Conservation (phyloP, 2,329 filamentous ascomycete species). For the Alternaria ethzedia region DNA sequence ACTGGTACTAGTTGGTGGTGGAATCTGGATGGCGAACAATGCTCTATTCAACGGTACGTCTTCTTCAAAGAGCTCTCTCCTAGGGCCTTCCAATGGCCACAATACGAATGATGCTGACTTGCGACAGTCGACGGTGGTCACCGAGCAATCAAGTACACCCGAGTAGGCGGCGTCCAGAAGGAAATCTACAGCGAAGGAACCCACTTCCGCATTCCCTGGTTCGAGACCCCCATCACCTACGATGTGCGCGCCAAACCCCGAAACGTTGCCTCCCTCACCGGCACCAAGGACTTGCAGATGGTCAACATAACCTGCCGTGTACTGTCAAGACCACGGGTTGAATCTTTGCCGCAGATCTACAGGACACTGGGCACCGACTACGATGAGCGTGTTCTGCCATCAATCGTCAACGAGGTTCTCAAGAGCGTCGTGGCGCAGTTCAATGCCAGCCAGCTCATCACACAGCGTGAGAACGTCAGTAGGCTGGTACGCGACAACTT, state of each 20-base stretch:
- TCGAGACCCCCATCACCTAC: conserved; percentile 96
- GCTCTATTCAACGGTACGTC: conserved; percentile 71
- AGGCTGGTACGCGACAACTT: conserved; percentile 91
- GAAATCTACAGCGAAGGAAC: conserved; percentile 99
- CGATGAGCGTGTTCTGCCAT: conserved; percentile 96
- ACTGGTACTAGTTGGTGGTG: conserved; percentile 62
- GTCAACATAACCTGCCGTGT: conserved; percentile 99
- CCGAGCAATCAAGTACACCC: conserved; percentile 97
- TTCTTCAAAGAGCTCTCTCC: neutral
- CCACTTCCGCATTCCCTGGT: conserved; percentile 92
- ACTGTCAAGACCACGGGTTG: conserved; percentile 85
- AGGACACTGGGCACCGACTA: conserved; percentile 94
- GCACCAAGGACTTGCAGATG: conserved; percentile 99
- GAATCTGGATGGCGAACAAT: conserved; percentile 64
- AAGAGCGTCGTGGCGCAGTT: conserved; percentile 99
- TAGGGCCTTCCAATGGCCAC: neutral
- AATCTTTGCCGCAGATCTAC: conserved; percentile 95
- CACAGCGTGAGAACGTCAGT: conserved; percentile 96
- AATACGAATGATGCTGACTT: conserved; percentile 24
- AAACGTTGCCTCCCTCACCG: conserved; percentile 94
- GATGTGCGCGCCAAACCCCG: conserved; percentile 97
- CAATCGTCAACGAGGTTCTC: conserved; percentile 98
- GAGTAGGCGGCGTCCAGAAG: conserved; percentile 89
- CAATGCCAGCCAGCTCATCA: conserved; percentile 98
- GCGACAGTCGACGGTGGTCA: conserved; percentile 89